These are phyloP conservation scores for Exobasidium rhododendri DNA, from an alignment of 1,284 basidiomycete species.

Conservation along the genomic window DNA sequence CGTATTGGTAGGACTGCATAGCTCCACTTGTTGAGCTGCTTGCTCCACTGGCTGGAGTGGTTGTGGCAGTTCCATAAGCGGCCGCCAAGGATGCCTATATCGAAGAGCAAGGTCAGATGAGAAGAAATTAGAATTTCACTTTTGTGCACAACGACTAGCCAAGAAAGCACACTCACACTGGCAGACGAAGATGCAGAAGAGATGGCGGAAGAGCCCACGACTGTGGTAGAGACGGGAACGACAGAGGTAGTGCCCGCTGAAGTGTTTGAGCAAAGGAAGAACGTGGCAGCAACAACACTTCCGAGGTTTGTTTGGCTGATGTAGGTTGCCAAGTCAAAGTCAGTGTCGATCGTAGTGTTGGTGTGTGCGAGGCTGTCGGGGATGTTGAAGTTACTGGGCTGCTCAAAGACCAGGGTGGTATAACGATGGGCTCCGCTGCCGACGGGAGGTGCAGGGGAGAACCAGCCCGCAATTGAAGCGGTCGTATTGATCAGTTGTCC, in stretches of 20 bases:
- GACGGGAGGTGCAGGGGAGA: slow-evolving; percentile 9
- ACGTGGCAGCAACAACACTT: slow-evolving; percentile 7
- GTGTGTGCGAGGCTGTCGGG: background rate
- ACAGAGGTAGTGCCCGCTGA: background rate
- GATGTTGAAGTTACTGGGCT: slow-evolving; percentile 1
- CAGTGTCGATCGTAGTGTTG: background rate
- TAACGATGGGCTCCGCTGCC: slow-evolving; percentile 7
- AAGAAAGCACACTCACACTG: background rate
- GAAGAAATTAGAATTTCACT: no score
- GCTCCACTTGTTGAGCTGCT: background rate
- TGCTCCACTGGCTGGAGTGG: background rate
- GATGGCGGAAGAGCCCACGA: background rate
- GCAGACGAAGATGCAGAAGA: slow-evolving; percentile 1
- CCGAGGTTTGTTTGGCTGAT: background rate
- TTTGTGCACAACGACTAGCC: no score
- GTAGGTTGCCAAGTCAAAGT: slow-evolving; percentile 9
- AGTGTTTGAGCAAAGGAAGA: slow-evolving; percentile 14
- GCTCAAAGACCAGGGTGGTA: slow-evolving; percentile 5
- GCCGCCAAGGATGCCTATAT: background rate
- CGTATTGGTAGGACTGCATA: background rate
- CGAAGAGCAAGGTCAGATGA: no score
- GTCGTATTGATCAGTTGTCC: slow-evolving; percentile 1
- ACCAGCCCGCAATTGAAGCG: slow-evolving; percentile 7
- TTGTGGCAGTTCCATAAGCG: background rate
- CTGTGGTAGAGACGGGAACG: background rate